Evolutionary conservation across 164 flowering plant species (phyloP), one percentile per base, ranked within the genome.

Genomic region (Stephania cephalantha): DNA sequence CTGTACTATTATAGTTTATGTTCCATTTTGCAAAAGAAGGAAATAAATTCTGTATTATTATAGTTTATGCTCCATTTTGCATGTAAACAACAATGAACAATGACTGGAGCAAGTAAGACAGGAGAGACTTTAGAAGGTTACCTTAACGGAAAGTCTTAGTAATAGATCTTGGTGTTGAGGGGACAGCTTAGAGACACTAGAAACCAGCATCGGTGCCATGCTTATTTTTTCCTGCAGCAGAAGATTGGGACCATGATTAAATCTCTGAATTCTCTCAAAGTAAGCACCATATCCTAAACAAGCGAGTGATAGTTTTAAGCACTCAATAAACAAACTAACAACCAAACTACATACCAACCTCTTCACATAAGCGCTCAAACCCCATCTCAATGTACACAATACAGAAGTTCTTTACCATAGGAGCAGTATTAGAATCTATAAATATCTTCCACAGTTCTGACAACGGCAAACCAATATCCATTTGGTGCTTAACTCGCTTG

Each of bases 361-460:
- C 88, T 46, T 69, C 8, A 70, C 58, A 25, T 50, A 82, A 80
- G 74, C 94, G 98, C 58, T 91, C 97, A 84, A 91, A 87, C 75
- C 92, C 97, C 99, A 93, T 95, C 84, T 95, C 99, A 80, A 95
- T 87, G 75, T 95, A 95, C 30, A 95, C 85, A 73, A 91, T 89
- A 82, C 94, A 91, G 68, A 95, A 95, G 78, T 95, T 95, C 80
- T 82, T 89, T 68, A 93, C 97, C 93, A 95, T 90, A 7, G 90
- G 86, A 74, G 86, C 79, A 74, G 91, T 82, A 81, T 75, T 76
- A 52, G 80, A 73, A 78, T 89, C 93, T 45, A 77, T 76, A 77
- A 87, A 95, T 81, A 90, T 73, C 70, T 82, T 85, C 99, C 97
- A 93, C 63, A 95, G 79, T 65, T 90, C 97, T 31, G 70, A 75